Percentiles rank a stretch among this genome's conserved stretches.
phyloP scores from a whole-genome alignment of 495 filamentous ascomycete species.

The Talaromyces ruber region DNA sequence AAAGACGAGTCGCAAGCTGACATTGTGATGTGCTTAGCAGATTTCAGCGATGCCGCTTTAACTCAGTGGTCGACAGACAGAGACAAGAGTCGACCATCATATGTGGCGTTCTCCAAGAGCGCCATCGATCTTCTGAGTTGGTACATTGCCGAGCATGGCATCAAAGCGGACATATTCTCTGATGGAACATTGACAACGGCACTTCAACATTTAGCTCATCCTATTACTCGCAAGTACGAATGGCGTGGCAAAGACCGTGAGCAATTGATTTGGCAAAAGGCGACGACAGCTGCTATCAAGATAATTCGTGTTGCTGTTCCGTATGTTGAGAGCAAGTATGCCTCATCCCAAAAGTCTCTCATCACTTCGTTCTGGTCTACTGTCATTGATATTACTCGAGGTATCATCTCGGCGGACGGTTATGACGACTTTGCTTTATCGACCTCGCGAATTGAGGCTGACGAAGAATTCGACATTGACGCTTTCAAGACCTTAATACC shows the following conservation, averaged over 20 bases:
- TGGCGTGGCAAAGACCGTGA: conserved; percentile 49
- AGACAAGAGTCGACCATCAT: conserved; percentile 53
- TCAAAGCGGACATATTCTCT: conserved; percentile 55
- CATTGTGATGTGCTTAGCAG: conserved; percentile 58
- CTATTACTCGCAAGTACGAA: conserved; percentile 69
- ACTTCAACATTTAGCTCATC: conserved; percentile 54
- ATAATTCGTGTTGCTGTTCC: conserved; percentile 62
- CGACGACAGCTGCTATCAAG: conserved; percentile 58
- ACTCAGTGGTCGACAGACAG: conserved; percentile 35
- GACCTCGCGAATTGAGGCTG: conserved; percentile 23
- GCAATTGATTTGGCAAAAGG: conserved; percentile 68
- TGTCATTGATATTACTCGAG: conserved; percentile 28
- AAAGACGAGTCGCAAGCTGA: conserved; percentile 55
- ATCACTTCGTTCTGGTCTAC: conserved; percentile 33
- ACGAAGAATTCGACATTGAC: conserved; percentile 69
- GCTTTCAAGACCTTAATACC: conserved; percentile 59
- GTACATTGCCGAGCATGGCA: conserved; percentile 54
- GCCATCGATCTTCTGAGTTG: conserved; percentile 61
- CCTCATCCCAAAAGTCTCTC: conserved; percentile 15
- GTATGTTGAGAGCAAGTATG: conserved; percentile 45
- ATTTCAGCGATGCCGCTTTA: conserved; percentile 55
- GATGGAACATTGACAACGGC: conserved; percentile 51
- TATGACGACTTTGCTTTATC: conserved; percentile 22
- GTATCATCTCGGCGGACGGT: conserved; percentile 31
- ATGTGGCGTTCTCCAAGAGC: conserved; percentile 75